These are phyloP conservation scores for Achlya hypogyna DNA, from an alignment of 352 stramenopile species.

Conservation along the genomic window DNA sequence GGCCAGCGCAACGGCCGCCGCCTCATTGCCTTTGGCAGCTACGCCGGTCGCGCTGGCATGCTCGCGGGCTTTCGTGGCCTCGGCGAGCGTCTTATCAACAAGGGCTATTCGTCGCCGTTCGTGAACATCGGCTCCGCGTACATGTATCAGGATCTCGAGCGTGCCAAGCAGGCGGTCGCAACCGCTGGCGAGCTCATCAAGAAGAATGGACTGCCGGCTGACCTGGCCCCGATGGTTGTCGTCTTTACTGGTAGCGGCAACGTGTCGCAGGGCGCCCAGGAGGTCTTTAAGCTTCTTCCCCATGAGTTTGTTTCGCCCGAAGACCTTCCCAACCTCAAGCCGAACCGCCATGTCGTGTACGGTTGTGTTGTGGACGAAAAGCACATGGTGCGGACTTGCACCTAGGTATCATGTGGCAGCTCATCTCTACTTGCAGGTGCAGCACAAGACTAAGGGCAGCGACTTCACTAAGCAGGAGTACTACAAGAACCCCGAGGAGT, in stretches of 20 bases:
- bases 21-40: conserved; percentile 92
- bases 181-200: conserved; percentile 77
- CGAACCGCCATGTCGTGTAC: conserved; percentile 58
- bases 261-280: conserved; percentile 89
- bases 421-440: neutral
- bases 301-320: conserved; percentile 88
- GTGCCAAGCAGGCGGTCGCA: conserved; percentile 76
- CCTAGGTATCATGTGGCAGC: conserved; percentile 9
- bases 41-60: conserved; percentile 91
- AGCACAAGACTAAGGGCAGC: neutral
- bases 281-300: conserved; percentile 92
- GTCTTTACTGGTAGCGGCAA: conserved; percentile 93
- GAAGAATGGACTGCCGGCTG: conserved; percentile 59
- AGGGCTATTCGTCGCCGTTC: conserved; percentile 88
- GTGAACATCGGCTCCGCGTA: conserved; percentile 90
- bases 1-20: conserved; percentile 66
- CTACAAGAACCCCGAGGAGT: conserved; percentile 84
- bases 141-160: conserved; percentile 89
- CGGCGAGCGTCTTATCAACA: conserved; percentile 88
- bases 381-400: conserved; percentile 45
- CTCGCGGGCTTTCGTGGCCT: conserved; percentile 90
- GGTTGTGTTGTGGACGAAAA: conserved; percentile 69
- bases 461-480: conserved; percentile 78
- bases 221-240: conserved; percentile 82
- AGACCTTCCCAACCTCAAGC: conserved; percentile 63